A percentile compares a stretch with the other conserved stretches of the same genome.
These are phyloP conservation scores for Magnolia sinica DNA, from an alignment of 164 flowering plant species.

Conservation along the genomic window DNA sequence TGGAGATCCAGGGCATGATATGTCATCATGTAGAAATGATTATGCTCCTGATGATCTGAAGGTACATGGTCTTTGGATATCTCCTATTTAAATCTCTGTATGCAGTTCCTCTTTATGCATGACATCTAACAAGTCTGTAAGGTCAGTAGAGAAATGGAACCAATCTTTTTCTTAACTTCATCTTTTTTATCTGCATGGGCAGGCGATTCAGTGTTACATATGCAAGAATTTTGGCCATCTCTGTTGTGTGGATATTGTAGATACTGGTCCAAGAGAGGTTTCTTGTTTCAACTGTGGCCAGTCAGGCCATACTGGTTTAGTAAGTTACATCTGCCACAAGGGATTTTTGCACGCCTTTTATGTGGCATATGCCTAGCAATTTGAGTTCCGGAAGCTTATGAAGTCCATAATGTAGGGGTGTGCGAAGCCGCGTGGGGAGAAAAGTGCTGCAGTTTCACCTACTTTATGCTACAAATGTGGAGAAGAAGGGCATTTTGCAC, in stretches of 20 bases:
- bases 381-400: slow-evolving; percentile 4
- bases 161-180: not conserved
- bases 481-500: slow-evolving; percentile 74
- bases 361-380: not conserved
- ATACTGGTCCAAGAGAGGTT: slow-evolving; percentile 34
- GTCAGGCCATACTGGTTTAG: slow-evolving; percentile 77
- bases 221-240: slow-evolving; percentile 80
- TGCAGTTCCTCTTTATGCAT: not conserved
- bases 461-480: slow-evolving; percentile 73
- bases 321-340: slow-evolving; percentile 33
- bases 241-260: slow-evolving; percentile 50
- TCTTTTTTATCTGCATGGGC: slow-evolving; percentile 11
- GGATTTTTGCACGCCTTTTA: not conserved
- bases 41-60: slow-evolving; percentile 61
- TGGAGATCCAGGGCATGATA: slow-evolving; percentile 60
- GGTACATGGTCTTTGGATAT: slow-evolving; percentile 32
- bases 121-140: not conserved
- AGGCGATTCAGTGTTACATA: slow-evolving; percentile 80
- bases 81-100: not conserved
- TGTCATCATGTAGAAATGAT: slow-evolving; percentile 42
- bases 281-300: slow-evolving; percentile 91
- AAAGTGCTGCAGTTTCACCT: slow-evolving; percentile 25
- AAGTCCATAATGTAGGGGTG: slow-evolving; percentile 46
- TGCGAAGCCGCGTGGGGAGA: slow-evolving; percentile 39
- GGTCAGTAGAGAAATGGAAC: not conserved